These are phyloP conservation scores for Pythium chondricola DNA, from an alignment of 352 stramenopile genomes.

Conservation along the genomic window DNA sequence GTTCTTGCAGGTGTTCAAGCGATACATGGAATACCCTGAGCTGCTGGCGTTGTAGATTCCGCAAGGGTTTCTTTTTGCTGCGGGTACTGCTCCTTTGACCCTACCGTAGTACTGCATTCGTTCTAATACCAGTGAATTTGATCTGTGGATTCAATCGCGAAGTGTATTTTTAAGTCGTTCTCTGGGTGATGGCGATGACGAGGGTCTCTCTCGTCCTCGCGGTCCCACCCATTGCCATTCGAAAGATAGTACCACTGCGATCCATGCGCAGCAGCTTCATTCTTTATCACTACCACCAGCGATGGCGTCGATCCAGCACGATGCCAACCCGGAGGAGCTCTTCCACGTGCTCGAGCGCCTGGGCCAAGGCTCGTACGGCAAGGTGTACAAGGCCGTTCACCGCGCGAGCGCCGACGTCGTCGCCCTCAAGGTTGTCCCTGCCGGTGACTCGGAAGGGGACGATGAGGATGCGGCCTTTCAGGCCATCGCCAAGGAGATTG, in stretches of 20 bases:
- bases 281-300: too few species aligned
- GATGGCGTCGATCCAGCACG: conserved; percentile 61
- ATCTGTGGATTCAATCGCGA: too few species aligned
- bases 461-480: conserved; percentile 61
- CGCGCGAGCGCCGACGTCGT: conserved; percentile 55
- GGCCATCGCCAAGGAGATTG: conserved; percentile 81
- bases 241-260: too few species aligned
- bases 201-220: neutral
- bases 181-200: too few species aligned
- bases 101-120: too few species aligned
- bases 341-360: conserved; percentile 74
- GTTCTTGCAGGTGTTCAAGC: conserved; percentile 95
- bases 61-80: neutral
- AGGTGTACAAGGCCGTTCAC: conserved; percentile 77
- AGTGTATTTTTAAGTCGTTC: too few species aligned
- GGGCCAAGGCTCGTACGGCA: conserved; percentile 82
- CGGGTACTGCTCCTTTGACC: too few species aligned
- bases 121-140: too few species aligned
- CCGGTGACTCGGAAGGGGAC: too few species aligned
- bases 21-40: conserved; percentile 96
- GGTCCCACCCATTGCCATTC: neutral
- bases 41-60: conserved; percentile 60
- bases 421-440: conserved; percentile 80
- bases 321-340: conserved; percentile 61
- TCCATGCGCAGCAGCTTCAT: too few species aligned